phyloP scores from a whole-genome alignment of 176 grass and related monocot species.

The Carex pumila region DNA sequence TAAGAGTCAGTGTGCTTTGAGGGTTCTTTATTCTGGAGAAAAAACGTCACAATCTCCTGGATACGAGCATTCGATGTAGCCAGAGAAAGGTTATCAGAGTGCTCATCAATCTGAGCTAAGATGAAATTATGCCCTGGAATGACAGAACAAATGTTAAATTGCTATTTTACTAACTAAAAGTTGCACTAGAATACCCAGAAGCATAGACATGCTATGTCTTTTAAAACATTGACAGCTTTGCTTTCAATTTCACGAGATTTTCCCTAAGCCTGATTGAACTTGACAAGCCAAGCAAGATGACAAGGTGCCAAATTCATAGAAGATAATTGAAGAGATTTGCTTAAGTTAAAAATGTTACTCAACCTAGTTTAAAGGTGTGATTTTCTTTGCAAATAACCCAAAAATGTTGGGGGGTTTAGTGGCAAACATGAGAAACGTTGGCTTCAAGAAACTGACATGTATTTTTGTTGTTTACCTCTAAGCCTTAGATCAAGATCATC shows the following conservation, averaged over 20 bases:
- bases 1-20: slow-evolving; percentile 68
- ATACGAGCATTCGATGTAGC: slow-evolving; percentile 54
- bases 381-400: background rate
- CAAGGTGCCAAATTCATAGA: background rate
- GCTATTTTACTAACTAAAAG: background rate
- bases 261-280: background rate
- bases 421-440: background rate
- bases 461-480: slow-evolving; percentile 41
- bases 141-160: slow-evolving; percentile 14
- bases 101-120: slow-evolving; percentile 61
- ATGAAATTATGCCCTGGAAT: slow-evolving; percentile 64
- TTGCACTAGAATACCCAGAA: background rate
- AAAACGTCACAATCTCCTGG: slow-evolving; percentile 82
- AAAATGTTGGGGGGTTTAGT: background rate
- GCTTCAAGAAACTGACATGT: background rate
- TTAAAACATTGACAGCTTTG: background rate
- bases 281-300: background rate
- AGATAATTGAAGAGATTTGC: background rate
- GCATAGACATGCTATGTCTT: background rate
- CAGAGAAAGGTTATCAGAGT: slow-evolving; percentile 48
- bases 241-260: background rate
- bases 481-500: slow-evolving; percentile 49
- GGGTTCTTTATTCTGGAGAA: slow-evolving; percentile 60
- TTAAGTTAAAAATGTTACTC: background rate
- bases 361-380: background rate